Conservation (phyloP, 306 rosid species). For the Astragalus glycyphyllos region DNA sequence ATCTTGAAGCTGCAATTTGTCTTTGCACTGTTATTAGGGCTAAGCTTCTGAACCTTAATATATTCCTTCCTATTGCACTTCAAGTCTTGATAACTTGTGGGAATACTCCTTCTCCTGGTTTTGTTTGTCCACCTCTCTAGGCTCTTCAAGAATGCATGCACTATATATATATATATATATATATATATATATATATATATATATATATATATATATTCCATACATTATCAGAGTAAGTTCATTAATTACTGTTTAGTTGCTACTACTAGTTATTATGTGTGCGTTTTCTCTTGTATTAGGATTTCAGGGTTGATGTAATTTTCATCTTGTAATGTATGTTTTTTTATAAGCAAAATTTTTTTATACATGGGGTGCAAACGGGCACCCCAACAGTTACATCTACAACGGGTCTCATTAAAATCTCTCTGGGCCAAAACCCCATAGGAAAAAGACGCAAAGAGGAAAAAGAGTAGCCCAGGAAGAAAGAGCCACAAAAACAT, state of each 20-base stretch:
- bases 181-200: too few species aligned
- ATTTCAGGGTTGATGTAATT: slow-evolving; percentile 16
- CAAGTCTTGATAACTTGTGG: slow-evolving; percentile 80
- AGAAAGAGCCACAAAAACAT: too few species aligned
- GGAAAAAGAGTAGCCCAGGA: too few species aligned
- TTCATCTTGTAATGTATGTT: background rate
- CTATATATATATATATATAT: too few species aligned
- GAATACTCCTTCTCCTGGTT: slow-evolving; percentile 85
- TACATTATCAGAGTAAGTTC: background rate
- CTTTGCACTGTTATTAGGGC: slow-evolving; percentile 78
- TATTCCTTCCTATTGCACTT: slow-evolving; percentile 82
- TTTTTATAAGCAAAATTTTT: too few species aligned
- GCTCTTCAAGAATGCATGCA: background rate
- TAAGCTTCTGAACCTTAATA: slow-evolving; percentile 77
- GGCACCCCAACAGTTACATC: too few species aligned
- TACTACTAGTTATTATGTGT: background rate
- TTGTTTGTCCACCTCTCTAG: slow-evolving; percentile 81
- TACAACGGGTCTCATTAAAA: too few species aligned
- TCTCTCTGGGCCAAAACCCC: too few species aligned
- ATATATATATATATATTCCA: background rate
- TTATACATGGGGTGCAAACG: too few species aligned
- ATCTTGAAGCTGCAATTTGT: slow-evolving; percentile 90
- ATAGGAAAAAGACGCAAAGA: too few species aligned
- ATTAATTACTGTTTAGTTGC: background rate
- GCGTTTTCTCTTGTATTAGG: background rate